A percentile compares a stretch with the other conserved stretches of the same genome.
phyloP scores from a whole-genome alignment of 2,329 filamentous ascomycete species.

The Penicillium sp. region DNA sequence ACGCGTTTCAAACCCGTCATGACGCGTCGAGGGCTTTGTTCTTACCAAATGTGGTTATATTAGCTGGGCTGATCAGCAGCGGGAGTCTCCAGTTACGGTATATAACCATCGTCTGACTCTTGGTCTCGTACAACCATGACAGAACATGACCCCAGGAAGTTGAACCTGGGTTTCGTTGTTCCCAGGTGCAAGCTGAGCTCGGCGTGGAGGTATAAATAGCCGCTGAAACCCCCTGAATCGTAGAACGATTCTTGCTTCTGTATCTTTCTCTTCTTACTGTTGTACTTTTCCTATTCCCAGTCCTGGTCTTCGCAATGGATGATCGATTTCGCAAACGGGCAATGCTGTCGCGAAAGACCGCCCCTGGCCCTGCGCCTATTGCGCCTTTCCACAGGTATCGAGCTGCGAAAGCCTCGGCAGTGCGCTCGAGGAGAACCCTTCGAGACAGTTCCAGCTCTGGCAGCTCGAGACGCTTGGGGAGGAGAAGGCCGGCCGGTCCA shows the following conservation, averaged over 20 bases:
- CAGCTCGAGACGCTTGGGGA: constrained; percentile 31
- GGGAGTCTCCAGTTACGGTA: constrained; percentile 3
- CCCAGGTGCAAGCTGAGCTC: not conserved
- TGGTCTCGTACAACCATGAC: constrained; percentile 11
- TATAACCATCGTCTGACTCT: constrained; percentile 3
- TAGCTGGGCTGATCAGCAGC: constrained; percentile 2
- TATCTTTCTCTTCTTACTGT: not conserved
- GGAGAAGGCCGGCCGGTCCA: constrained; percentile 34
- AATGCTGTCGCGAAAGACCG: constrained; percentile 20
- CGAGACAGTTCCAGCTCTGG: constrained; percentile 31
- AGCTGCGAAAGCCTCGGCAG: constrained; percentile 41
- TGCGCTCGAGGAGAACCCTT: constrained; percentile 30
- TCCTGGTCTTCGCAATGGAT: not conserved
- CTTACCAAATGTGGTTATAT: constrained; percentile 18
- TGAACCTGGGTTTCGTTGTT: not conserved
- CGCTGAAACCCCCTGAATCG: constrained; percentile 15
- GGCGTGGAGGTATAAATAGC: constrained; percentile 12
- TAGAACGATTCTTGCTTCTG: not conserved
- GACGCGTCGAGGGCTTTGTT: constrained; percentile 20
- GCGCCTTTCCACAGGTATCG: constrained; percentile 39
- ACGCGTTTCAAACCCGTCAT: constrained; percentile 34
- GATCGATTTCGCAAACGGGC: constrained; percentile 5
- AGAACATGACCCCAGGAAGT: not conserved
- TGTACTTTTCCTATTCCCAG: not conserved
- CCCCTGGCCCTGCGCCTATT: constrained; percentile 12